phyloP scores from a whole-genome alignment of 352 stramenopile genomes.

The Phytophthora chlamydospora region DNA sequence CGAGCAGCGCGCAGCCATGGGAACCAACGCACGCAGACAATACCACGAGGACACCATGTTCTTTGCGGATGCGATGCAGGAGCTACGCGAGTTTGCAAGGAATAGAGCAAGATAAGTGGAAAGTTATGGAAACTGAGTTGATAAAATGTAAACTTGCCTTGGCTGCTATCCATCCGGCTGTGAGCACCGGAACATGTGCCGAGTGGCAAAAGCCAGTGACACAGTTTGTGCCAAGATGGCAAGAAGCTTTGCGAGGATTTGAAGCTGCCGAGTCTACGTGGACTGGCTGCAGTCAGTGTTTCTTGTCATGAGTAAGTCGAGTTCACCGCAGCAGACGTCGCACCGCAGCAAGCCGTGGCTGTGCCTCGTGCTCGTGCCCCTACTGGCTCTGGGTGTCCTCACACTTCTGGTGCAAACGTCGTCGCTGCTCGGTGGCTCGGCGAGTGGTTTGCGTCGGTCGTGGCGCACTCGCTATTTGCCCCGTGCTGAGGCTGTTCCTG shows the following conservation, averaged over 20 bases:
- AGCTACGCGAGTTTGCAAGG: slow-evolving; percentile 39
- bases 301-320: slow-evolving; percentile 19
- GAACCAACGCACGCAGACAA: slow-evolving; percentile 37
- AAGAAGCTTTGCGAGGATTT: slow-evolving; percentile 35
- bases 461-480: slow-evolving; percentile 27
- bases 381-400: slow-evolving; percentile 22
- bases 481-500: slow-evolving; percentile 20
- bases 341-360: slow-evolving; percentile 15
- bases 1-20: slow-evolving; percentile 37
- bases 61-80: slow-evolving; percentile 52
- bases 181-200: slow-evolving; percentile 4
- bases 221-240: slow-evolving; percentile 18
- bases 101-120: slow-evolving; percentile 11
- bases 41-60: slow-evolving; percentile 62
- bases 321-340: slow-evolving; percentile 1
- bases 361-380: slow-evolving; percentile 20
- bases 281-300: slow-evolving; percentile 22
- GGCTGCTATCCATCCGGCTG: no score
- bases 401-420: slow-evolving; percentile 30
- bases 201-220: slow-evolving; percentile 23
- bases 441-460: slow-evolving; percentile 17
- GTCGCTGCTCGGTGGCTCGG: slow-evolving; percentile 18
- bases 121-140: neutral
- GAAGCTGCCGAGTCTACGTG: slow-evolving; percentile 11
- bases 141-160: neutral